Evolutionary conservation across 2,329 filamentous ascomycete species (phyloP).

Genomic region (Ophiostoma quercus): DNA sequence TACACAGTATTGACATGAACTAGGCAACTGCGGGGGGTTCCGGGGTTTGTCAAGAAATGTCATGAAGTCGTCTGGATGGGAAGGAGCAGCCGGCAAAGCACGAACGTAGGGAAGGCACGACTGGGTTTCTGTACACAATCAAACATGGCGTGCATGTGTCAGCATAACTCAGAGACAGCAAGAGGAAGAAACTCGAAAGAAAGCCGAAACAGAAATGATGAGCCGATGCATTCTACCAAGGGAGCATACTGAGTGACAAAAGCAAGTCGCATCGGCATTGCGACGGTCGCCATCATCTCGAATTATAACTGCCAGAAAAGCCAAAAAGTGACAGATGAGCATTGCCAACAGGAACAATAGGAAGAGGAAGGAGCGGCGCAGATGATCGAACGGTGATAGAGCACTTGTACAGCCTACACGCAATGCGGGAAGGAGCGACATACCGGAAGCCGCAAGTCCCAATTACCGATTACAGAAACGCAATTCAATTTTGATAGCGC

Average conservation of each 20-base stretch:
- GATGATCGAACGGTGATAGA: neutral
- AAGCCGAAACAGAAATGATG: neutral
- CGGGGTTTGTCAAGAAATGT: neutral
- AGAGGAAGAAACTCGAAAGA: neutral
- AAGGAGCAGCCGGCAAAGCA: conserved; percentile 5
- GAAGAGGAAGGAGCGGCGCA: conserved; percentile 3
- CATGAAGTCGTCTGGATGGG: neutral
- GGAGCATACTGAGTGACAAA: neutral
- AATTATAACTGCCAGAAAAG: neutral
- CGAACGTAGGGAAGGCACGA: neutral
- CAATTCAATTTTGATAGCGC: too few species aligned
- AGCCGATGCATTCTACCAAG: neutral
- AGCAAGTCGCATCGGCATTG: neutral
- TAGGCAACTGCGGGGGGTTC: neutral
- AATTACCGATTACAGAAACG: neutral
- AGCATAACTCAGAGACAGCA: neutral
- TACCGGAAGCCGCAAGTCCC: neutral
- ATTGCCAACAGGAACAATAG: neutral
- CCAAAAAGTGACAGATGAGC: neutral
- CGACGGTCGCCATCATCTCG: neutral
- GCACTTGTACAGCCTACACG: neutral
- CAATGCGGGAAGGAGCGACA: neutral
- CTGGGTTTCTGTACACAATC: neutral
- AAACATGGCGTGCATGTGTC: neutral
- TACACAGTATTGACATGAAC: neutral